Base-by-base conservation (phyloP, 352 stramenopile genomes). In the Phytophthora constricta region DNA sequence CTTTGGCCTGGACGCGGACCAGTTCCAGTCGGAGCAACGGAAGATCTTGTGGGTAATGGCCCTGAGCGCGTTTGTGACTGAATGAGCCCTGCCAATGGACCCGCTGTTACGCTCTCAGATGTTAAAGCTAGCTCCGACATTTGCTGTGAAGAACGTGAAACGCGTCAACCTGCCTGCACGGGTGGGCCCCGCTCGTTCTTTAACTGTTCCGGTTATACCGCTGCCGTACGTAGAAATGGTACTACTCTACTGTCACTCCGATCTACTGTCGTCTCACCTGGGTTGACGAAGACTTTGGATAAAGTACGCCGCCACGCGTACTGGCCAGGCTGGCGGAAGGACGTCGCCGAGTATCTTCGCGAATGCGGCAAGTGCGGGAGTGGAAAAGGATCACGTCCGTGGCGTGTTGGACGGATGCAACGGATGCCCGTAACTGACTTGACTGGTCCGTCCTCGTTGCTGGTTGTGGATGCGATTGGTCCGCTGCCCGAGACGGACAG, bases 381-480 rank as follows among this genome's bases (percentile, higher is more conserved):
- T 11, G 53, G 53, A 10, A 61, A 61, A 39, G 25, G 53, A 0
- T 22, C 27, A 14, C 16, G 53, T 13, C 41, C 41, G 17, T 61
- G 53, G 53, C 14, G n/a, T 5, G 23, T 27, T 1, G 53, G 53
- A 16, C 27, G 14, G 26, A 61, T 61, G 53, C 53, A 61, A 31
- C 41, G 53, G 3, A 61, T 61, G 42, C 53, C 53, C 0, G 25
- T 53, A 1, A 11, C 23, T 0, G 53, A 61, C 26, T 19, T 61
- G 20, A 34, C 20, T 17, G 46, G 46, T 5, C 46, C 46, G 5
- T 52, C 33, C 46, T 52, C 46, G 17, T 7, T 61, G 39, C 13
- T 61, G 1, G 53, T 61, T 3, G 53, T 61, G 5, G 53, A 61
- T 19, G 53, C 26, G 37, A 52, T 52, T 34, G 46, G 46, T 34